Evolutionary conservation across 1,284 basidiomycete species (phyloP).

Genomic region (Pterula multifida): DNA sequence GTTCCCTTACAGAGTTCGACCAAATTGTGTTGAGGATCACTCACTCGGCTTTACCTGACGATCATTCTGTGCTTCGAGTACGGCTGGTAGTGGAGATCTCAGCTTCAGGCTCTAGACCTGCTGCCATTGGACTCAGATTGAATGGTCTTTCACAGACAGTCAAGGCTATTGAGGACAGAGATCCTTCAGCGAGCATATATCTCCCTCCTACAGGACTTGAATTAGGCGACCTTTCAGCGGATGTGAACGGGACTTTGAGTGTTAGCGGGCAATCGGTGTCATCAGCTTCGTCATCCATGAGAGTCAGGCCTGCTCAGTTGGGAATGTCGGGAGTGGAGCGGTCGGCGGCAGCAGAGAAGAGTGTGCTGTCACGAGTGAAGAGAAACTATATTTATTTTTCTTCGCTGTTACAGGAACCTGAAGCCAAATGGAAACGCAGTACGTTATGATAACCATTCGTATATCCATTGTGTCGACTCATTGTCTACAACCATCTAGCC

Average conservation of each 20-base stretch:
- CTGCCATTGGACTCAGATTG: conserved; percentile 41
- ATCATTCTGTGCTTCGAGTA: conserved; percentile 71
- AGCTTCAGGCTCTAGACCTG: conserved; percentile 18
- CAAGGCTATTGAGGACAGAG: conserved; percentile 50
- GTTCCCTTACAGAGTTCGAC: conserved; percentile 31
- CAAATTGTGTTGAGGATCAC: conserved; percentile 58
- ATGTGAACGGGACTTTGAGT: neutral
- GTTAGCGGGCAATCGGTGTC: neutral
- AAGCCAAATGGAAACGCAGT: conserved; percentile 93
- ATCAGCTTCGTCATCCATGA: neutral
- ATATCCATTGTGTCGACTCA: conserved; percentile 7
- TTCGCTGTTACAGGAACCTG: conserved; percentile 92
- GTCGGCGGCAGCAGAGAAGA: conserved; percentile 57
- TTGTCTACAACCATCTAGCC: conserved; percentile 33
- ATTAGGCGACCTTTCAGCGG: neutral
- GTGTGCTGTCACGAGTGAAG: conserved; percentile 73
- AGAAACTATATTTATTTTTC: conserved; percentile 98
- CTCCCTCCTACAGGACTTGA: conserved; percentile 14
- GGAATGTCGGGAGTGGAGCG: conserved; percentile 32
- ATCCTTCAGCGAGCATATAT: conserved; percentile 38
- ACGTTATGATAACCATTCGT: conserved; percentile 17
- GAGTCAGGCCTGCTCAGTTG: conserved; percentile 1
- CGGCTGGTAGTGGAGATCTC: conserved; percentile 73
- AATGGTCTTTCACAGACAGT: conserved; percentile 75
- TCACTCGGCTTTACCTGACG: conserved; percentile 61